Evolutionary conservation across 805 yeast species (phyloP), one percentile per base, ranked within the genome.

Genomic region (Hanseniaspora vineae): DNA sequence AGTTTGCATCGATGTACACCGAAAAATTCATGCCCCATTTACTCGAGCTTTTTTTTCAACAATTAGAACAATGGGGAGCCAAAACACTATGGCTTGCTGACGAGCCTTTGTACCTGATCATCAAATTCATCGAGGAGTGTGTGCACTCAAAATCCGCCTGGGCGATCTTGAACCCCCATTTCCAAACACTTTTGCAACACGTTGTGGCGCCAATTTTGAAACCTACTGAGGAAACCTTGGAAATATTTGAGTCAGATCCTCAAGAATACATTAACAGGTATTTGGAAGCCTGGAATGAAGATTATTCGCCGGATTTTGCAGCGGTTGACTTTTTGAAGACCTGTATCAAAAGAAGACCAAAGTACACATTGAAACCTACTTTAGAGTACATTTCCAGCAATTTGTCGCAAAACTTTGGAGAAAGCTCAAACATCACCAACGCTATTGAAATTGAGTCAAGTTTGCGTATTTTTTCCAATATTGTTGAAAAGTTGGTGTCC

Each of bases 181-280:
- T 79, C 45, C 77, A 77, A 40, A 72, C 76, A 6, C 66, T 90
- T 23, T 67, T 90, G 35, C 67, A 79, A 12, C 87, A 81, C 54
- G 78, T 90, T 48, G 72, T 90, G 10, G 82, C 75, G 64, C 95
- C 95, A 2, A 66, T 83, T 49, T 64, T 90, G 49, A 77, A 88
- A 53, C 84, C 92, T 1, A 71, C 75, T 8, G 80, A 79, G 47
- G 78, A 74, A 6, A 77, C 78, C 17, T 67, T 86, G 48, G 94
- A 84, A 54, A 64, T 76, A 4, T 89, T 84, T 66, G 94, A 87
- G 52, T 78, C 75, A 51, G 96, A 89, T 56, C 96, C 96, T 3
- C 82, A 78, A 48, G 96, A 88, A 60, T 92, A 86, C 61, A 78
- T 90, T 48, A 84, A 86, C 61, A 70, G 80, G 46, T 75, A 75